Conservation (phyloP, 805 yeast species). For the Nakazawaea peltata region DNA sequence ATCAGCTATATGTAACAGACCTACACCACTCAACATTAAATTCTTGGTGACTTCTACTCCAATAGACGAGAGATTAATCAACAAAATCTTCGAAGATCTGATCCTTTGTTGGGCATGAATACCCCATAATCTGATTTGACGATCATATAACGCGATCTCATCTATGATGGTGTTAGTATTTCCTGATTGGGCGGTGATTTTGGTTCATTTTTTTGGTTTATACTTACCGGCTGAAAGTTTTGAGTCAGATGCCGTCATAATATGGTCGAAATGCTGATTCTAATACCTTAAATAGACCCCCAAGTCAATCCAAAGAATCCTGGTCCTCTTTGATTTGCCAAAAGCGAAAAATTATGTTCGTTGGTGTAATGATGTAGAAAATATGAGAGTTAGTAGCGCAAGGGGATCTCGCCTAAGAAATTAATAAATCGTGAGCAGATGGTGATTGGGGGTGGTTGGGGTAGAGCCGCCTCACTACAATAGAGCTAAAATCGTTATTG, state of each 20-base stretch:
- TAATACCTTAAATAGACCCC: no score
- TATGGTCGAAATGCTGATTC: no score
- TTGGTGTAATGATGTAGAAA: no score
- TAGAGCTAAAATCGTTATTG: conserved; percentile 43
- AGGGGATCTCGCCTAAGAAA: no score
- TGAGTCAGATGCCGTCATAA: neutral
- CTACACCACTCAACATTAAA: conserved; percentile 82
- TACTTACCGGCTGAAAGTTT: conserved; percentile 8
- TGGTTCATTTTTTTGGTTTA: neutral
- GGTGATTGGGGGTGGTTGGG: neutral
- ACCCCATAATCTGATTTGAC: conserved; percentile 96
- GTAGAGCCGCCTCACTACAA: conserved; percentile 57
- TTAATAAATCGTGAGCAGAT: no score
- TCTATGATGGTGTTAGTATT: conserved; percentile 30
- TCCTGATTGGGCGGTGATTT: no score
- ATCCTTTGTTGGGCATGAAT: conserved; percentile 79
- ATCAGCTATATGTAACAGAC: conserved; percentile 68
- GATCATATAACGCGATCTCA: conserved; percentile 86
- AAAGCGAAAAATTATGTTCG: no score
- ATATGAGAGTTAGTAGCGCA: no score
- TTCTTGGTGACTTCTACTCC: conserved; percentile 83
- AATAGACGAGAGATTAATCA: conserved; percentile 68
- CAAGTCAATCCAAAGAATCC: no score
- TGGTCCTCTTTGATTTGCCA: no score
- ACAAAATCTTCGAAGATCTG: conserved; percentile 60